phyloP scores from a whole-genome alignment of 805 yeast genomes.

The Wickerhamiella slavikovae region DNA sequence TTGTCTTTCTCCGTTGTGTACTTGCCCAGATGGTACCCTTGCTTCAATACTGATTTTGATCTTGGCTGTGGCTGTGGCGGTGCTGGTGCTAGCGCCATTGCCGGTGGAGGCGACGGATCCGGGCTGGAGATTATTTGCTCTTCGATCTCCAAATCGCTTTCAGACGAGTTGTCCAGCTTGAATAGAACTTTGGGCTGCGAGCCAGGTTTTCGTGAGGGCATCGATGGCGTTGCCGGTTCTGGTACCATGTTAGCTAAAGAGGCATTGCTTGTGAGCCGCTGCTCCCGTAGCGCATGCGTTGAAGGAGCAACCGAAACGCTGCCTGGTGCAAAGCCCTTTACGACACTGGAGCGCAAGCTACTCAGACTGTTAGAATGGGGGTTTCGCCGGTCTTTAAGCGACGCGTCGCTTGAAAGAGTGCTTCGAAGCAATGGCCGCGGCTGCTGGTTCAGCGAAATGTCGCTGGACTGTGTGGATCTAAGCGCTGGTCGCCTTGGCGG shows the following conservation, averaged over 20 bases:
- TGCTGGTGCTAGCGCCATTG: not conserved
- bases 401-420: not conserved
- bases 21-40: not conserved
- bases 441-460: not conserved
- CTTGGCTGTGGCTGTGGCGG: not conserved
- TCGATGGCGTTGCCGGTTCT: too few species aligned
- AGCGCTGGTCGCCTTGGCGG: not conserved
- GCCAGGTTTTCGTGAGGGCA: too few species aligned
- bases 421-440: not conserved
- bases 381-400: not conserved
- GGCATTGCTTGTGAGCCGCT: too few species aligned
- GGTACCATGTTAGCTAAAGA: too few species aligned
- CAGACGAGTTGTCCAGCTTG: too few species aligned
- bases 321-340: too few species aligned
- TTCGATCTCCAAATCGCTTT: too few species aligned
- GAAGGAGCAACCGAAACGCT: too few species aligned
- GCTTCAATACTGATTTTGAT: not conserved
- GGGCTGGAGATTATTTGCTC: not conserved
- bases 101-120: not conserved
- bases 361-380: not conserved
- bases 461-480: not conserved
- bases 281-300: too few species aligned
- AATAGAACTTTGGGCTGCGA: too few species aligned
- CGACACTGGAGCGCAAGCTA: too few species aligned
- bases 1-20: constrained; percentile 4